These are phyloP conservation scores for Exophiala alcalophila DNA, from an alignment of 2,329 filamentous ascomycete species.

Conservation along the genomic window DNA sequence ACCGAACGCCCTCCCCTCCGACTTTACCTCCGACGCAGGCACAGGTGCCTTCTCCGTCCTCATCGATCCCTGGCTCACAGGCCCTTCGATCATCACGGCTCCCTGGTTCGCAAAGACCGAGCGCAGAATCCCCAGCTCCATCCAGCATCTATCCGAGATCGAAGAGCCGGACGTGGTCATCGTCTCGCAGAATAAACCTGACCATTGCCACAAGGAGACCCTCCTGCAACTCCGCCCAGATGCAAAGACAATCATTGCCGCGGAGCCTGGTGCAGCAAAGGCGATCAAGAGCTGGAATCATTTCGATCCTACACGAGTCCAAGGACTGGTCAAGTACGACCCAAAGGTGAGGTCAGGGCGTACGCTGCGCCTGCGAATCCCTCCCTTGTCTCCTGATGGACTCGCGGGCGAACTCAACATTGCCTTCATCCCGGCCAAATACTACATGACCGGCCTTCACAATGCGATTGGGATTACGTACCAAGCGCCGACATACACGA, in stretches of 20 bases:
- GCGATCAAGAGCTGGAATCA: conserved; percentile 66
- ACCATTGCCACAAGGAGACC: conserved; percentile 69
- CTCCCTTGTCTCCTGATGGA: conserved; percentile 52
- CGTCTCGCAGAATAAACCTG: conserved; percentile 61
- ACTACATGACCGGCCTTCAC: conserved; percentile 60
- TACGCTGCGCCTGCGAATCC: conserved; percentile 51
- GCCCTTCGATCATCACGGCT: conserved; percentile 59
- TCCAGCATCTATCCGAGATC: conserved; percentile 56
- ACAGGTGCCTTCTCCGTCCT: conserved; percentile 65
- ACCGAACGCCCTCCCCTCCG: conserved; percentile 9
- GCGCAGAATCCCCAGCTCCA: conserved; percentile 55
- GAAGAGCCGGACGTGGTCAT: conserved; percentile 56
- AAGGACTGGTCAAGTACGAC: conserved; percentile 44
- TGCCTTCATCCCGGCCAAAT: conserved; percentile 61
- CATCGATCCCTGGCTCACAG: conserved; percentile 68
- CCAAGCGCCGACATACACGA: conserved; percentile 49
- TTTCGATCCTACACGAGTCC: conserved; percentile 54
- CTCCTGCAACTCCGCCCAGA: conserved; percentile 60
- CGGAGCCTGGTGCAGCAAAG: conserved; percentile 62
- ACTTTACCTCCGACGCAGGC: conserved; percentile 15
- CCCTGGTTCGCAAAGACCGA: conserved; percentile 59
- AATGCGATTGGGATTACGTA: conserved; percentile 72
- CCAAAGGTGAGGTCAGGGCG: conserved; percentile 41
- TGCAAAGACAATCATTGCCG: conserved; percentile 61
- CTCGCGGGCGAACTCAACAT: conserved; percentile 66